A percentile compares a stretch with the other conserved stretches of the same genome.
Evolutionary conservation across 2,329 filamentous ascomycete genomes (phyloP).

Genomic region (Botrytis sinoallii): DNA sequence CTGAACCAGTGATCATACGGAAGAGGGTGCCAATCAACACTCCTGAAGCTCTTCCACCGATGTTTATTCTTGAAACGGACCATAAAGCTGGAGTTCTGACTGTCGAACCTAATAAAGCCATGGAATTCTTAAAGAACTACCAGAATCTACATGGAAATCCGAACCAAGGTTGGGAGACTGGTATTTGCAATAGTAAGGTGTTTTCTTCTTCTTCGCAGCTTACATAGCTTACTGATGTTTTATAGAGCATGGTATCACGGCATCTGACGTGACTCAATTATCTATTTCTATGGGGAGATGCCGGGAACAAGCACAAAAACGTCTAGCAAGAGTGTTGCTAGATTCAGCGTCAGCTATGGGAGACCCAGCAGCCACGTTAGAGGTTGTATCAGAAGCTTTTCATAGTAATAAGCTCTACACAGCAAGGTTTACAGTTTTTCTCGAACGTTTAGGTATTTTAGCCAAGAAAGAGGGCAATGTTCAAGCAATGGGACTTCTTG

Average conservation of each 20-base stretch:
- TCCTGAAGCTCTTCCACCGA: slow-evolving; percentile 26
- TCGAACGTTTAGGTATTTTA: slow-evolving; percentile 28
- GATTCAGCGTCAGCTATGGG: slow-evolving; percentile 32
- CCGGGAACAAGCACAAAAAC: slow-evolving; percentile 22
- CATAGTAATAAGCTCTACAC: slow-evolving; percentile 9
- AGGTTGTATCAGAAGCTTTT: slow-evolving; percentile 28
- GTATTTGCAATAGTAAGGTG: slow-evolving; percentile 28
- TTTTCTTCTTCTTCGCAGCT: neutral
- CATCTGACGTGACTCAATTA: slow-evolving; percentile 28
- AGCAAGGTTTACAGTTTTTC: slow-evolving; percentile 17
- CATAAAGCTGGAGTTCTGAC: slow-evolving; percentile 30
- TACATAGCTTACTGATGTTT: neutral
- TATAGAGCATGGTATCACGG: slow-evolving; percentile 30
- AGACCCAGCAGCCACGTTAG: slow-evolving; percentile 32
- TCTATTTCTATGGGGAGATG: slow-evolving; percentile 30
- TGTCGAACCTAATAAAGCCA: slow-evolving; percentile 27
- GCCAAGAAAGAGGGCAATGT: slow-evolving; percentile 32
- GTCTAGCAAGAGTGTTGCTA: slow-evolving; percentile 29
- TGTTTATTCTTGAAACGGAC: slow-evolving; percentile 27
- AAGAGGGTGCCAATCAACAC: slow-evolving; percentile 7
- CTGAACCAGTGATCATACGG: neutral
- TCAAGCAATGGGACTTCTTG: slow-evolving; percentile 35
- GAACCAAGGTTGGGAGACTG: slow-evolving; percentile 25
- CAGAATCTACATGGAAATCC: neutral
- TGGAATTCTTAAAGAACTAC: slow-evolving; percentile 32